Evolutionary conservation across 768 basidiomycete genomes (phyloP), one percentile per base, ranked within the genome.

Genomic region (Agrocybe pediades): DNA sequence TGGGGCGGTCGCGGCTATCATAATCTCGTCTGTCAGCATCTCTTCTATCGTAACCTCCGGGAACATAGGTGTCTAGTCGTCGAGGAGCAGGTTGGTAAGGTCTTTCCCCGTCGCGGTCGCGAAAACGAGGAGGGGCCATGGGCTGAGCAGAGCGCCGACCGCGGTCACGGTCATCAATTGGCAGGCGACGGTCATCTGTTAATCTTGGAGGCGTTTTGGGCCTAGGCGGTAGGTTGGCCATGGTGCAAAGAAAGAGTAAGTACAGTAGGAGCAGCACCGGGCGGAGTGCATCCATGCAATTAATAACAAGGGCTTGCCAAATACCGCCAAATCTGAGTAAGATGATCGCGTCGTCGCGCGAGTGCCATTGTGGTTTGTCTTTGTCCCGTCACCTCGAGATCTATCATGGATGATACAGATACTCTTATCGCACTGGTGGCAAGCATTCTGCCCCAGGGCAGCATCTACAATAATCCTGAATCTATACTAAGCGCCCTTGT

Each of bases 351-450:
- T 17, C n/a, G 43, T 15, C 20, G n/a, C 15, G 15, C 40, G 7
- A n/a, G n/a, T 20, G 20, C 8, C n/a, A 20, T 8, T 41, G 16
- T 20, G 20, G 9, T 23, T 16, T 1, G 43, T 16, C 17, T 20
- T 44, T 44, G 19, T 17, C 43, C 9, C 20, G 9, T 25, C n/a
- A 25, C 6, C 13, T n/a, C n/a, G n/a, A n/a, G n/a, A 41, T 30
- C 24, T 11, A 21, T 44, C 26, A 58, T 56, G 50, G 45, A 54
- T 9, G 51, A 67, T 68, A 92, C 87, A 0, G 90, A 92, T 25
- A 82, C 74, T 6, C 74, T 90, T 27, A 72, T 92, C 40, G 87
- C 82, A 9, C 71, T 89, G 52, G 81, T 90, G n/a, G 70, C 74
- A 15, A 90, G 87, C 63, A 70, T 88, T 13, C 66, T 90, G 15